These are phyloP conservation scores for Didymella sp. DNA, from an alignment of 2,329 filamentous ascomycete genomes.

Conservation along the genomic window DNA sequence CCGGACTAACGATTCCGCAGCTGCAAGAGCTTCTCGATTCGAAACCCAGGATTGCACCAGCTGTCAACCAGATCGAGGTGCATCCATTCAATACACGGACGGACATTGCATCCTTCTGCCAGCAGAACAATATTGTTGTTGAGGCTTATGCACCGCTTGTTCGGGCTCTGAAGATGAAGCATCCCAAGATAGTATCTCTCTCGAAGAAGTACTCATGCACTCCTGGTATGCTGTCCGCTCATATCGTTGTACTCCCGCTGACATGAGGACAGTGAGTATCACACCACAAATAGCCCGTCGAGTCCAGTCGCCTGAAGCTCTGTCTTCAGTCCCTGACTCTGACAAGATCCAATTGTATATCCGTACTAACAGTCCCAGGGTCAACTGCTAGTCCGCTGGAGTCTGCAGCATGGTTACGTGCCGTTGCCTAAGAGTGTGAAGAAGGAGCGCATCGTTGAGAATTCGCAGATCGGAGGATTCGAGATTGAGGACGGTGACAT, in stretches of 20 bases:
- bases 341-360: no score
- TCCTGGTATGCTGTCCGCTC: conserved; percentile 55
- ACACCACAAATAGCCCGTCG: background rate
- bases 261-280: conserved; percentile 12
- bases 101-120: conserved; percentile 70
- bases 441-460: conserved; percentile 68
- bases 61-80: conserved; percentile 80
- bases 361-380: conserved; percentile 9
- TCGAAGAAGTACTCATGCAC: conserved; percentile 73
- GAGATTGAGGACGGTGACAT: conserved; percentile 70
- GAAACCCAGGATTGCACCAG: conserved; percentile 67
- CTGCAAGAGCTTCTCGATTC: conserved; percentile 72
- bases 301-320: background rate
- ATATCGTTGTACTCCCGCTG: background rate
- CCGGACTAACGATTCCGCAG: conserved; percentile 48
- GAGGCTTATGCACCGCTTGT: conserved; percentile 83
- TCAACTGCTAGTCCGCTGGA: conserved; percentile 80
- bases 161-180: conserved; percentile 71
- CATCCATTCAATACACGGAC: conserved; percentile 81
- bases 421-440: conserved; percentile 76
- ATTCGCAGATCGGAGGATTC: conserved; percentile 67
- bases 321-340: background rate
- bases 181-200: conserved; percentile 68
- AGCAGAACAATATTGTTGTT: conserved; percentile 70
- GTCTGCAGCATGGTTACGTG: conserved; percentile 75